Evolutionary conservation across 1,284 basidiomycete species (phyloP), one percentile per base, ranked within the genome.

Genomic region (Ustilago crameri): DNA sequence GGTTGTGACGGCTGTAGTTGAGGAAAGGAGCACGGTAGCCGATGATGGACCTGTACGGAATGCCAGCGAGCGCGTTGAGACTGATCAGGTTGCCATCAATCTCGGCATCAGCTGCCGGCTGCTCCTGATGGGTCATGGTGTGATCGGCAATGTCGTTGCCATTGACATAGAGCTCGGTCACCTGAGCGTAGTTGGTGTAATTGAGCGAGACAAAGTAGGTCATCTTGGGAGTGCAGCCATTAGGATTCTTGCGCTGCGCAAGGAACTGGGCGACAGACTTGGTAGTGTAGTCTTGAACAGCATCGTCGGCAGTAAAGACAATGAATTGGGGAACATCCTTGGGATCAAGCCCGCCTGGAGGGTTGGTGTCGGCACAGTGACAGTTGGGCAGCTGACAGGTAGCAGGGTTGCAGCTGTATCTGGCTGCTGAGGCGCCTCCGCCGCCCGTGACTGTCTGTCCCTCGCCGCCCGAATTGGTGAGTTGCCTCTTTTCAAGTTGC

Each of bases 111-210:
- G 89, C 89, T 22, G 86, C 83, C 9, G 68, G 62, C 51, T 88
- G 90, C 63, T 74, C 83, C 27, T 91, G 89, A 83, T 92, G 91
- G n/a, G 91, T 91, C 90, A 93, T 92, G 35, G 91, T 91, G 83
- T 91, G 91, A 84, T 92, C 91, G n/a, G 90, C 91, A 66, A 93
- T 91, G 80, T 93, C 91, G 82, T 93, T 92, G 35, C 91, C 91
- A 8, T 89, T 89, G 42, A 92, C 90, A 82, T 86, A 92, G 89
- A 90, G 92, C 82, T 93, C 91, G 84, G 91, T 93, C 47, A 93
- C 90, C 69, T 78, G 74, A 10, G 90, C 89, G 81, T 89, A 91
- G 81, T 91, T 91, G 27, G 91, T 92, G 83, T 89, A 92, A 68
- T 87, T 87, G 51, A 91, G 85, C 49, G 68, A 69, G 38, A 70